Base-by-base conservation (phyloP, 768 basidiomycete species). In the Rhizopogon vulgaris region DNA sequence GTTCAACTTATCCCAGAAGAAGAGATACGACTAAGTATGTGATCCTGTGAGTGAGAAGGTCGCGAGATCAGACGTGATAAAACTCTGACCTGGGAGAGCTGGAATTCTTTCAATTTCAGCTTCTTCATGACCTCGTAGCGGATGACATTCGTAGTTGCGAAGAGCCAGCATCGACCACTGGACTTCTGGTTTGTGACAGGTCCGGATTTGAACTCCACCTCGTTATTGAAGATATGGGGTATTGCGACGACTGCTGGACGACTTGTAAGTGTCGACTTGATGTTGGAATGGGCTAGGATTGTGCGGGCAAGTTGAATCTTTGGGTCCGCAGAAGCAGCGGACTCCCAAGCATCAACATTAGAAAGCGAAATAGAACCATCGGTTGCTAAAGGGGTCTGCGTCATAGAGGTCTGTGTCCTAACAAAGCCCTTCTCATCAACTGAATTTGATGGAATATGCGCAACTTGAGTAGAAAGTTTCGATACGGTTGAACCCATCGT, bases 1-100 rank as follows among this genome's bases (percentile, higher is more conserved):
- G 76, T 94, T 92, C 46, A 97, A 80, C 70, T 94, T 94, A 71
- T 98, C 94, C 78, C 87, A 95, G 78, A 97, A 94, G 78, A 94
- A 94, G 27, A 94, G 77, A 68, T 95, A 95, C 2, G 83, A 82
- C 87, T 90, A 59, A 22, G 22, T n/a, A n/a, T 39, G 38, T 37
- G 42, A 12, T 15, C 10, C 2, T 34, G 14, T 46, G 14, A 34
- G 18, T 3, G 15, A 15, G 28, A 25, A 53, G 45, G 27, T 18
- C 42, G 30, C 58, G 46, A 58, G 54, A 42, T 49, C 51, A 9
- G 3, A 25, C 17, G 18, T 5, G 12, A 22, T 2, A 9, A 37
- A 30, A 10, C 10, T n/a, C n/a, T 24, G 40, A 82, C 87, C 75
- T 95, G 94, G 11, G 90, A 93, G 17, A 94, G 80, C 71, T 98